Percentiles rank a stretch among this genome's conserved stretches.
phyloP scores from a whole-genome alignment of 2,329 filamentous ascomycete species.

The Talaromyces sp. region DNA sequence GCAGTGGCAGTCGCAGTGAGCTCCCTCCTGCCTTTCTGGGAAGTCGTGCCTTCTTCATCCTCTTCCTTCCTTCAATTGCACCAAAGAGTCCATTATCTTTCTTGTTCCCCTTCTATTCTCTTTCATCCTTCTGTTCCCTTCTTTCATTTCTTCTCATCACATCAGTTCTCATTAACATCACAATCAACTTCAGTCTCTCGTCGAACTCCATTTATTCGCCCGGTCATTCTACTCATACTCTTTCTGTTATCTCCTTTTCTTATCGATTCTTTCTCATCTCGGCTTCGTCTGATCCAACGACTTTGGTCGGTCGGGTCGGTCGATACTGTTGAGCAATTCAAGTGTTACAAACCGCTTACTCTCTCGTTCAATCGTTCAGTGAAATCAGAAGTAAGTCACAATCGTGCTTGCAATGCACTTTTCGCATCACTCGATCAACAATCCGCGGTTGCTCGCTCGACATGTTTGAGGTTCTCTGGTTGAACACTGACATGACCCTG shows the following conservation, averaged over 20 bases:
- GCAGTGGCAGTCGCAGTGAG: neutral
- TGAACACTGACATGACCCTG: neutral
- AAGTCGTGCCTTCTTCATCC: constrained; percentile 20
- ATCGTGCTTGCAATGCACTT: neutral
- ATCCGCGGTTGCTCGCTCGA: neutral
- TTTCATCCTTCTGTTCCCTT: constrained; percentile 20
- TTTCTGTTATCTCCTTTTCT: constrained; percentile 20
- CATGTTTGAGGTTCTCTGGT: neutral
- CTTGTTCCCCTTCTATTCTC: constrained; percentile 20
- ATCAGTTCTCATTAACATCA: constrained; percentile 33
- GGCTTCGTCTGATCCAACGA: neutral
- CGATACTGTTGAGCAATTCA: neutral
- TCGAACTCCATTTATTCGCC: constrained; percentile 52
- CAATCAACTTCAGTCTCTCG: constrained; percentile 53
- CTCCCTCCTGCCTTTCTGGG: neutral
- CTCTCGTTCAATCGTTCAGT: constrained; percentile 6
- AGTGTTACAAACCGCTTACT: neutral
- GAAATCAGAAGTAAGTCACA: constrained; percentile 2
- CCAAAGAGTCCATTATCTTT: constrained; percentile 12
- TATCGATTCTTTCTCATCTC: constrained; percentile 8
- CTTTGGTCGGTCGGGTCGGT: neutral
- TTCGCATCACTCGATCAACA: too few species aligned
- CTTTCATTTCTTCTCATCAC: constrained; percentile 30
- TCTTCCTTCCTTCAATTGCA: constrained; percentile 18
- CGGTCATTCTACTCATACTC: constrained; percentile 36